phyloP scores from a whole-genome alignment of 768 basidiomycete species.

The Serendipita sp. region DNA sequence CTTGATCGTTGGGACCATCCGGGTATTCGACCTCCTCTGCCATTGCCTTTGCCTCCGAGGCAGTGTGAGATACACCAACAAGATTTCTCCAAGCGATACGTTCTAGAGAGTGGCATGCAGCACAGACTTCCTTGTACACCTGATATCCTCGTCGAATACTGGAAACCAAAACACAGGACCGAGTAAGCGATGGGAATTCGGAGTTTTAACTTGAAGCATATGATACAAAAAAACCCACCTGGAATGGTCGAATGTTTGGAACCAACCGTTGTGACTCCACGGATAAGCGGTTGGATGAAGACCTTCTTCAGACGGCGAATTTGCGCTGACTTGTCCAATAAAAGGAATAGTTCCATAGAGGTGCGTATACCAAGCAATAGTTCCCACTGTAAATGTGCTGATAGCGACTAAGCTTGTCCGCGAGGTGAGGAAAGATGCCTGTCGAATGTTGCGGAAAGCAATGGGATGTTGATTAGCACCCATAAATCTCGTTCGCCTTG shows the following conservation, averaged over 20 bases:
- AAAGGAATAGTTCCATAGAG: slow-evolving; percentile 83
- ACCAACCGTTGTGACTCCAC: slow-evolving; percentile 75
- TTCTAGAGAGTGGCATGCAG: slow-evolving; percentile 96
- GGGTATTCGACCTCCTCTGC: slow-evolving; percentile 95
- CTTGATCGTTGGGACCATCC: slow-evolving; percentile 85
- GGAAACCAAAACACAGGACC: slow-evolving; percentile 9
- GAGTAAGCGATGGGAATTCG: slow-evolving; percentile 3
- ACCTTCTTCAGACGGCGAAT: slow-evolving; percentile 83
- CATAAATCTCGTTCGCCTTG: not conserved
- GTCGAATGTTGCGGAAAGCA: slow-evolving; percentile 1
- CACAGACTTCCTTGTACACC: slow-evolving; percentile 98
- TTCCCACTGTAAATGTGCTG: slow-evolving; percentile 63
- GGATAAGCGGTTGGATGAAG: slow-evolving; percentile 77
- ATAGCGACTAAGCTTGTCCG: slow-evolving; percentile 59
- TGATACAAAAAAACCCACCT: slow-evolving; percentile 41
- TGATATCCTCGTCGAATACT: slow-evolving; percentile 92
- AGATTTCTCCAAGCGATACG: slow-evolving; percentile 99
- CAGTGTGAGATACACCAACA: slow-evolving; percentile 94
- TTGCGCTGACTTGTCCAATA: slow-evolving; percentile 82
- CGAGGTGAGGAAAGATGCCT: slow-evolving; percentile 41
- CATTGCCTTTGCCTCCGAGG: slow-evolving; percentile 72
- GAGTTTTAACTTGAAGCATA: not conserved
- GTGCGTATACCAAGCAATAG: slow-evolving; percentile 93
- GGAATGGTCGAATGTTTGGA: slow-evolving; percentile 93
- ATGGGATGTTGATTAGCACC: not conserved